phyloP scores from a whole-genome alignment of 1,139 yeast genomes.

The Candida sanyaensis region DNA sequence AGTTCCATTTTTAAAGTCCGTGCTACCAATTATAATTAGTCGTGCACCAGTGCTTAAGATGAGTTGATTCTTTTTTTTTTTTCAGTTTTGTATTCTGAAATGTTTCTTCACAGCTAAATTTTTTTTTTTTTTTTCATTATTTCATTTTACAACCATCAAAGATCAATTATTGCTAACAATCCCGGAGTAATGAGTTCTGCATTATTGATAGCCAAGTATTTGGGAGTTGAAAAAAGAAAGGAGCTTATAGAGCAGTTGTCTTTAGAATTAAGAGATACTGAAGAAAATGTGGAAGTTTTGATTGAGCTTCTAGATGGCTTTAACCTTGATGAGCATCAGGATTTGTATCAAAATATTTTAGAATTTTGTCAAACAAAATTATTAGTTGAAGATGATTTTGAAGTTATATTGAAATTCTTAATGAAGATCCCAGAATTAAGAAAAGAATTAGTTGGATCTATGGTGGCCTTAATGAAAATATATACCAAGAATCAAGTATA shows the following conservation, averaged over 20 bases:
- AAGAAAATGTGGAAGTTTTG: slow-evolving; percentile 26
- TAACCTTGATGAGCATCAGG: slow-evolving; percentile 20
- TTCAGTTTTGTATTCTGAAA: background rate
- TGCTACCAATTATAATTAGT: background rate
- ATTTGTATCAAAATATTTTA: slow-evolving; percentile 23
- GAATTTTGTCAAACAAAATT: slow-evolving; percentile 18
- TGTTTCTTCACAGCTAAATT: too few species aligned
- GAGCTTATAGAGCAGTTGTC: slow-evolving; percentile 28
- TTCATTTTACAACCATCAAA: slow-evolving; percentile 2
- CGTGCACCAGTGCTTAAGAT: background rate
- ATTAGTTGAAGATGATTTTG: slow-evolving; percentile 10
- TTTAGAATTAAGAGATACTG: slow-evolving; percentile 15
- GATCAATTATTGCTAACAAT: background rate
- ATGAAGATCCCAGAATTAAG: slow-evolving; percentile 22
- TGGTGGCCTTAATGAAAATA: slow-evolving; percentile 10
- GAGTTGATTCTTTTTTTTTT: background rate
- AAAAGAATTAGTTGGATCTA: slow-evolving; percentile 17
- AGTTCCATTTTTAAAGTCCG: too few species aligned
- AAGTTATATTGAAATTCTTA: slow-evolving; percentile 18
- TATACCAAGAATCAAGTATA: slow-evolving; percentile 10
- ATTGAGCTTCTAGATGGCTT: slow-evolving; percentile 36
- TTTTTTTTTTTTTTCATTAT: background rate
- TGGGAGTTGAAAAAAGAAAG: slow-evolving; percentile 26
- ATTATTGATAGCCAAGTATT: slow-evolving; percentile 29
- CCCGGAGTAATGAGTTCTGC: slow-evolving; percentile 17